phyloP scores from a whole-genome alignment of 495 filamentous ascomycete genomes.

The Lophiostoma macrostomum region DNA sequence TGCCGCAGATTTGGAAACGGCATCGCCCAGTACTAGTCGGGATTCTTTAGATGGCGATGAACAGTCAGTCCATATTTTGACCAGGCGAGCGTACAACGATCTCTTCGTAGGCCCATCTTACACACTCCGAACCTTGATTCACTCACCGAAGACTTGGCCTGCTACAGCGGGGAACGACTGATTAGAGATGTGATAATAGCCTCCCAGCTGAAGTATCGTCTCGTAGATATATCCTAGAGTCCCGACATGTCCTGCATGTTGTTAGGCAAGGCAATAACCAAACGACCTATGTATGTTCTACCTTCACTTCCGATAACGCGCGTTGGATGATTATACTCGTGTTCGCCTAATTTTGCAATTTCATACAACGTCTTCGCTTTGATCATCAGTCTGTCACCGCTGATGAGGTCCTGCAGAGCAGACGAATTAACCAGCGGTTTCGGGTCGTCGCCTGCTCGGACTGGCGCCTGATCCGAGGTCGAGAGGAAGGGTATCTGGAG shows the following conservation, averaged over 20 bases:
- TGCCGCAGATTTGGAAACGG: constrained; percentile 49
- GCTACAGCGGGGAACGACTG: constrained; percentile 59
- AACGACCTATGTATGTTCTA: constrained; percentile 41
- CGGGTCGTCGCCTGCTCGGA: constrained; percentile 1
- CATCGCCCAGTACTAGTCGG: constrained; percentile 53
- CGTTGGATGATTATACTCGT: constrained; percentile 60
- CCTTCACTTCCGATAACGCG: constrained; percentile 62
- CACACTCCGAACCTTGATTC: too few species aligned
- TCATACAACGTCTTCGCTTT: constrained; percentile 56
- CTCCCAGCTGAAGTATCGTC: constrained; percentile 47
- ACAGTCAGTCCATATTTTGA: too few species aligned
- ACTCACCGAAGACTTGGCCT: constrained; percentile 57
- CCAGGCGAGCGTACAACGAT: too few species aligned
- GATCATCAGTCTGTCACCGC: constrained; percentile 48
- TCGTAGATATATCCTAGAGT: constrained; percentile 61
- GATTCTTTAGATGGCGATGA: too few species aligned
- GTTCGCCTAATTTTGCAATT: constrained; percentile 52
- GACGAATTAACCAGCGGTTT: constrained; percentile 48
- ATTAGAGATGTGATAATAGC: constrained; percentile 57
- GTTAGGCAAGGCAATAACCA: too few species aligned
- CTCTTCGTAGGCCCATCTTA: too few species aligned
- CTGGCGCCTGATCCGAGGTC: neutral
- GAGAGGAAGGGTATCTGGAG: constrained; percentile 19
- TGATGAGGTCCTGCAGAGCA: constrained; percentile 53
- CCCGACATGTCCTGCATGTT: constrained; percentile 55